Conservation (phyloP, 305 asterid genomes). For the Andrographis paniculata region DNA sequence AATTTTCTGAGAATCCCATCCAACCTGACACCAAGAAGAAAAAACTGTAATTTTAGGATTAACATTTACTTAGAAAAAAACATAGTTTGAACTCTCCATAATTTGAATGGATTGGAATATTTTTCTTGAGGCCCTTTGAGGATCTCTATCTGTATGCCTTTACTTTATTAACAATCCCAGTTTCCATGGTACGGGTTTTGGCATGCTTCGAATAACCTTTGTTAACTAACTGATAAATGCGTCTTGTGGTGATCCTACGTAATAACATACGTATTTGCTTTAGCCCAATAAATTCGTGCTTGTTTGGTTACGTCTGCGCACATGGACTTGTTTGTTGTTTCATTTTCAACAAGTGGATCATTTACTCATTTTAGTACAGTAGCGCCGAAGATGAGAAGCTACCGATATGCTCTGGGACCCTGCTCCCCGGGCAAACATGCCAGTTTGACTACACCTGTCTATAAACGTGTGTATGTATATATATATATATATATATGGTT, state of each 20-base stretch:
- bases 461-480: background rate
- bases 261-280: no score
- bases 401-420: background rate
- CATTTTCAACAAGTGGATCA: background rate
- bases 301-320: background rate
- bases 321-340: background rate
- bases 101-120: conserved; percentile 3
- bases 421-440: background rate
- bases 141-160: no score
- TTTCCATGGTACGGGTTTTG: no score
- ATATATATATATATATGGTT: no score
- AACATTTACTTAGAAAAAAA: conserved; percentile 6
- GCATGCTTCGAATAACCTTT: no score
- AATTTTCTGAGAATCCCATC: conserved; percentile 27
- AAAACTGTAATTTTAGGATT: conserved; percentile 30
- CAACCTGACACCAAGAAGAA: conserved; percentile 38
- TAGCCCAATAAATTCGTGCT: background rate
- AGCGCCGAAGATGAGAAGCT: background rate
- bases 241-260: no score
- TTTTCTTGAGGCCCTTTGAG: background rate
- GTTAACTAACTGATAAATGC: no score
- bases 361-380: background rate
- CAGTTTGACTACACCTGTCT: background rate
- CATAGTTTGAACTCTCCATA: conserved; percentile 9
- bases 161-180: no score